Conservation (phyloP, 2,329 filamentous ascomycete species). For the Cordyceps militaris region DNA sequence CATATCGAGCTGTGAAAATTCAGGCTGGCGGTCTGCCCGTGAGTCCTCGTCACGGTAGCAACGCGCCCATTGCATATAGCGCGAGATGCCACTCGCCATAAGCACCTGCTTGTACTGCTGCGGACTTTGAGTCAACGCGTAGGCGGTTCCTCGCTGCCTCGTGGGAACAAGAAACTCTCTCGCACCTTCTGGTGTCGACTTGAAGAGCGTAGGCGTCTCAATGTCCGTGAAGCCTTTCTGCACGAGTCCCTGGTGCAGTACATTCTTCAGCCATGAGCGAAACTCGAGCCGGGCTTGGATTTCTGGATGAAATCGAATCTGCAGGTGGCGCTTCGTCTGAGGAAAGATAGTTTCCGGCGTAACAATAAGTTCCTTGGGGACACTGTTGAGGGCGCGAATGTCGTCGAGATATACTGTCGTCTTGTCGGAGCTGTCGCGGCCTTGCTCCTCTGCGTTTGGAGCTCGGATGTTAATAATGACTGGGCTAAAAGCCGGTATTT, state of each 20-base stretch:
- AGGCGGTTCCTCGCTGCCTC: slow-evolving; percentile 65
- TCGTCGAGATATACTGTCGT: slow-evolving; percentile 60
- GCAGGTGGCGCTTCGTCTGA: slow-evolving; percentile 69
- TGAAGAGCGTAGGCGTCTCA: slow-evolving; percentile 92
- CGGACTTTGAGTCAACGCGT: slow-evolving; percentile 90
- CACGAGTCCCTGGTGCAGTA: slow-evolving; percentile 47
- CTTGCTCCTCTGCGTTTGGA: slow-evolving; percentile 16
- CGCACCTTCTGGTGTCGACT: slow-evolving; percentile 93
- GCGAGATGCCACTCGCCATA: slow-evolving; percentile 78
- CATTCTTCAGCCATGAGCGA: slow-evolving; percentile 52
- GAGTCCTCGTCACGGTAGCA: slow-evolving; percentile 96
- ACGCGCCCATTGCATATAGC: slow-evolving; percentile 87
- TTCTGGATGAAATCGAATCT: slow-evolving; percentile 66
- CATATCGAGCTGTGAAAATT: slow-evolving; percentile 86
- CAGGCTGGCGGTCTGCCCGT: slow-evolving; percentile 85
- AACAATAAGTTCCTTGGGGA: slow-evolving; percentile 62
- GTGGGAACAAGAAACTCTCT: slow-evolving; percentile 93
- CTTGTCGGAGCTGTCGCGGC: slow-evolving; percentile 25
- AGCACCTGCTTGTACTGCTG: slow-evolving; percentile 98
- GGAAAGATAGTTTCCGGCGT: slow-evolving; percentile 68
- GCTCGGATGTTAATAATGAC: slow-evolving; percentile 41
- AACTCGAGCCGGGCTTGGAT: slow-evolving; percentile 64
- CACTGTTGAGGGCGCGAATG: slow-evolving; percentile 28
- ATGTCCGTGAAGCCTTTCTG: slow-evolving; percentile 63
- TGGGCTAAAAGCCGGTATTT: slow-evolving; percentile 44